A percentile compares a stretch with the other conserved stretches of the same genome.
phyloP scores from a whole-genome alignment of 2,329 filamentous ascomycete genomes.

The Plectosphaerella sp. region DNA sequence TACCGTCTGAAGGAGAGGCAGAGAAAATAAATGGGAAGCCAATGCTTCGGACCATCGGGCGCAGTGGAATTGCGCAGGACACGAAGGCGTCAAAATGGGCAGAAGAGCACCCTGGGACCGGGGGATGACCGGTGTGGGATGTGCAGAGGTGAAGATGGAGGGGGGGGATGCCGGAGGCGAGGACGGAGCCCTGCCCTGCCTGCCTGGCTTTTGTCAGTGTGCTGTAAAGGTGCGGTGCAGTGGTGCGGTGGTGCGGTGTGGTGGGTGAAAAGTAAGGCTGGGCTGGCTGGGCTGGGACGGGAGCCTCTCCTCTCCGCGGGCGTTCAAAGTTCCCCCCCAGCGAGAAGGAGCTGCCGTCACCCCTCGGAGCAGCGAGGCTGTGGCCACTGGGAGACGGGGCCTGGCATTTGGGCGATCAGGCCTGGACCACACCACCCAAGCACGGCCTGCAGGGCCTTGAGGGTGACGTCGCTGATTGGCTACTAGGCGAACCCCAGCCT shows the following conservation, averaged over 20 bases:
- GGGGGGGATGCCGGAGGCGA: neutral
- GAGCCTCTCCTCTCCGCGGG: neutral
- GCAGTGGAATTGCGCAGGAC: too few species aligned
- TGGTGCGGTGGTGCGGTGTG: neutral
- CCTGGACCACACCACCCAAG: neutral
- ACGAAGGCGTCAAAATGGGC: too few species aligned
- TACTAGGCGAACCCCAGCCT: neutral
- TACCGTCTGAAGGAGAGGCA: neutral
- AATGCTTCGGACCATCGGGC: too few species aligned
- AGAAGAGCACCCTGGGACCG: too few species aligned
- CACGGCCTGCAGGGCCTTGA: neutral
- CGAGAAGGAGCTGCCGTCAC: neutral
- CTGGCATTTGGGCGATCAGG: neutral
- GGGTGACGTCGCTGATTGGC: neutral
- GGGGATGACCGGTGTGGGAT: too few species aligned
- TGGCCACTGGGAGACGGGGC: neutral
- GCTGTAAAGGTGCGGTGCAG: neutral
- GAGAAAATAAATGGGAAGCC: neutral
- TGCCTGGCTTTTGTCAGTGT: too few species aligned
- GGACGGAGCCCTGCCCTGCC: neutral
- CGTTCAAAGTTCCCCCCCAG: neutral
- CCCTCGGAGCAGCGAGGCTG: neutral
- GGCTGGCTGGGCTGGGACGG: neutral
- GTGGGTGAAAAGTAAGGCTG: conserved; percentile 3
- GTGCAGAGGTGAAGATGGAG: neutral